Evolutionary conservation across 148 eudicot genomes (phyloP), one percentile per base, ranked within the genome.

Genomic region (Vaccinium darrowii): DNA sequence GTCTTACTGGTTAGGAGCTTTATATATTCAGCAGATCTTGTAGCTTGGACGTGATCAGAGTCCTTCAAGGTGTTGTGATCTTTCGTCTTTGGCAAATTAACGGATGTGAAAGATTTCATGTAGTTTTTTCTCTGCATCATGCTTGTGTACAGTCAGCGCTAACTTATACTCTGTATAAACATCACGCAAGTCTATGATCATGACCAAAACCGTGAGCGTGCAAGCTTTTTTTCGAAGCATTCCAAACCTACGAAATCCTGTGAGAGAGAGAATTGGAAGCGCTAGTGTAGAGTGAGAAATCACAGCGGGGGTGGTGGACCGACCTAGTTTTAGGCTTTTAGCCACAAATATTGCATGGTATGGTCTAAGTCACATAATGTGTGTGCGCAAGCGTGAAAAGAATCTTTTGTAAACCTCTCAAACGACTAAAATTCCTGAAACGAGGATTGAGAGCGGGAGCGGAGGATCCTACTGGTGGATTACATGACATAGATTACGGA

Each of bases 11-110:
- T 12, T 69, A 69, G 36, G 49, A 47, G 25, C 25, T 0, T 18
- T 53, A 7, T 53, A 11, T 56, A 12, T 79, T 79, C 58, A 77
- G 25, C 15, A 12, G 12, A 15, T 21, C 7, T 13, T 67, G 60
- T 69, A 49, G 77, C 58, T 67, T 8, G 84, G 84, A 76, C 39
- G n/a, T 51, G 50, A 47, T 81, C 8, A n/a, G 71, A 65, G 82
- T 36, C 8, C 53, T 58, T 80, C 8, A 27, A 69, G 43, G 76
- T 65, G 16, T 27, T 69, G 77, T 82, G 21, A 27, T 51, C 58
- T 51, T 69, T 67, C 9, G 8, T 82, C 18, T 10, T 69, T 50
- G n/a, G 53, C 53, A 51, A 10, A 51, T 51, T 51, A 51, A 76
- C 1, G 58, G 13, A 47, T 57, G 69, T 58, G 60, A 56, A 80